Evolutionary conservation across 306 rosid genomes (phyloP).

Genomic region (Coriaria nepalensis): DNA sequence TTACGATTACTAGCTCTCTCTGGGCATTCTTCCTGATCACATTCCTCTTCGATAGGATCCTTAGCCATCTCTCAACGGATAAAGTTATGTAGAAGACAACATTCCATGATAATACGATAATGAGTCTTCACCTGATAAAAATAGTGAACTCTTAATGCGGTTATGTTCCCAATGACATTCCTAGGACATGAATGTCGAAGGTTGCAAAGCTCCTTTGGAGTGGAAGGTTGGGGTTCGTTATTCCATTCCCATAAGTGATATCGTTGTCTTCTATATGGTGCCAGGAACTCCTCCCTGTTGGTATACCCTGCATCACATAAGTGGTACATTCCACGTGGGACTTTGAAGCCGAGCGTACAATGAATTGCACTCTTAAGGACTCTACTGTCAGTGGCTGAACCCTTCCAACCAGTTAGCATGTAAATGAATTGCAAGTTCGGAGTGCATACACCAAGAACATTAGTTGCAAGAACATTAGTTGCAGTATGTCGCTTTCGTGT

Average conservation of each 20-base stretch:
- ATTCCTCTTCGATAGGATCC: neutral
- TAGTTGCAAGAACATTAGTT: no score
- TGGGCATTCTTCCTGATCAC: no score
- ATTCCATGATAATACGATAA: neutral
- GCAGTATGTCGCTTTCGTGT: no score
- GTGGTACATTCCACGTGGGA: no score
- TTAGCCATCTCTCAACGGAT: neutral
- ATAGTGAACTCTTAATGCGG: neutral
- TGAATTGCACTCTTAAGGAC: no score
- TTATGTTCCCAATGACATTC: conserved; percentile 1
- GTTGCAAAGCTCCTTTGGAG: conserved; percentile 1
- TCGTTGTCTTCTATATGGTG: neutral
- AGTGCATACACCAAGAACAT: no score
- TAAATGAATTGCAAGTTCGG: no score
- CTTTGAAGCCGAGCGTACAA: no score
- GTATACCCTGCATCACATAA: conserved; percentile 1
- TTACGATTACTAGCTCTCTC: no score
- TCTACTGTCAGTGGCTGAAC: no score
- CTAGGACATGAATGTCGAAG: neutral
- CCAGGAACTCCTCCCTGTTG: neutral
- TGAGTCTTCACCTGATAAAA: neutral
- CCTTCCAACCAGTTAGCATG: no score
- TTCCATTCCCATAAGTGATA: conserved; percentile 1
- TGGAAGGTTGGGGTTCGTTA: neutral
- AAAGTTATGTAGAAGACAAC: neutral